Base-by-base conservation (phyloP, 1,284 basidiomycete species). In the Microbotryum saponariae region DNA sequence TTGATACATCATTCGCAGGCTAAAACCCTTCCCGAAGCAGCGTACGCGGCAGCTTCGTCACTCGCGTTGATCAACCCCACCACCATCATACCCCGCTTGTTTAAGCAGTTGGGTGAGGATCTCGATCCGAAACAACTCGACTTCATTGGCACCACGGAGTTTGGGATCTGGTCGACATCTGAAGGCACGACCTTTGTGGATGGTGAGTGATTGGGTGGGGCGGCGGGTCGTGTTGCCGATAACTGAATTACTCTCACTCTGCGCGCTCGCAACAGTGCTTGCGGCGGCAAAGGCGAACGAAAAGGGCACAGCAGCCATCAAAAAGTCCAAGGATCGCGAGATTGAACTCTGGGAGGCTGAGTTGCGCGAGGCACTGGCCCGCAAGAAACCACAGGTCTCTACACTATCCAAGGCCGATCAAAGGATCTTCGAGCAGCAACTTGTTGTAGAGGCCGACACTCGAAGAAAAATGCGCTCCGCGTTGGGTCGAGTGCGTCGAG, bases 311-410 rank as follows among this genome's bases (percentile, higher is more conserved):
- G 46, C 29, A 20, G 44, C 48, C 18, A 59, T 56, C 44, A 63
- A 63, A 49, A 68, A 66, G 54, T 87, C 89, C 44, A 94, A 93
- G 70, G 86, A 85, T 64, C 84, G 87, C 16, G 89, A 89, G 51
- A 86, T 92, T 29, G 85, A 88, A 16, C 86, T 89, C 71, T 97
- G 92, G 92, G 93, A 97, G 68, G 86, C 85, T 33, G 91, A 97
- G 66, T 79, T 94, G n/a, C 83, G 91, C 12, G 86, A 87, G 70
- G 84, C 86, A 0, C 79, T 96, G 0, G 87, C 88, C 8, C 83
- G 78, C 64, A 93, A 93, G 77, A 88, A 79, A 70, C 74, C 76
- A 62, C 78, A 61, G 53, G 67, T 60, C 7, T 60, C 67, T 6
- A 56, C 62, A 44, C 75, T 96, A 4, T 89, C 87, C 2, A 96